These are phyloP conservation scores for Herpetomonas samuelpessoai DNA, from an alignment of 208 protist genomes.

Conservation along the genomic window DNA sequence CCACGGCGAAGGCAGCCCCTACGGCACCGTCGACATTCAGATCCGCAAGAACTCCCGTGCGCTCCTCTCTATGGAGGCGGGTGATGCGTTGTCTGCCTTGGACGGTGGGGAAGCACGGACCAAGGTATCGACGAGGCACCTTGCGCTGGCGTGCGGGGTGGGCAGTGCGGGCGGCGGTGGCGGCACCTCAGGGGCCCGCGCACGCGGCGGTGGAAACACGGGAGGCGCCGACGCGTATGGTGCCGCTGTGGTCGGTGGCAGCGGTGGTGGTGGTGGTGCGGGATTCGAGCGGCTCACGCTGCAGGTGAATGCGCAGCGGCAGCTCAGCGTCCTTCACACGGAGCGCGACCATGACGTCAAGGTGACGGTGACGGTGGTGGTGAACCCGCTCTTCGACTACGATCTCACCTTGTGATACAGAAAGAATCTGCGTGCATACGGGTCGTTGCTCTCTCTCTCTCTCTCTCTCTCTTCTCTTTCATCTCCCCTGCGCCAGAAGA, in stretches of 20 bases:
- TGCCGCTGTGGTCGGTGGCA: conserved; percentile 48
- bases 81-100: background rate
- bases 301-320: conserved; percentile 61
- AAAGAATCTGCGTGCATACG: too few relatives aligned
- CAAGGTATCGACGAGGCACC: conserved; percentile 58
- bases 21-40: conserved; percentile 44
- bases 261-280: conserved; percentile 12
- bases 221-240: conserved; percentile 5
- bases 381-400: conserved; percentile 44
- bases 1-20: conserved; percentile 49
- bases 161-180: conserved; percentile 11
- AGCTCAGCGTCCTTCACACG: conserved; percentile 75
- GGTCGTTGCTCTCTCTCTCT: too few relatives aligned
- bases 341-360: conserved; percentile 54
- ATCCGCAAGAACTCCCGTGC: conserved; percentile 38
- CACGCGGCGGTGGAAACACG: background rate
- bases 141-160: conserved; percentile 60
- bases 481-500: background rate
- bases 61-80: conserved; percentile 16
- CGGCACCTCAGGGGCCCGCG: conserved; percentile 8
- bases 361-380: conserved; percentile 67
- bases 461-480: background rate
- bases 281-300: conserved; percentile 78
- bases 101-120: conserved; percentile 24
- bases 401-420: background rate